A percentile compares a stretch with the other conserved stretches of the same genome.
phyloP scores from a whole-genome alignment of 495 filamentous ascomycete species.

The Aspergillus taichungensis region DNA sequence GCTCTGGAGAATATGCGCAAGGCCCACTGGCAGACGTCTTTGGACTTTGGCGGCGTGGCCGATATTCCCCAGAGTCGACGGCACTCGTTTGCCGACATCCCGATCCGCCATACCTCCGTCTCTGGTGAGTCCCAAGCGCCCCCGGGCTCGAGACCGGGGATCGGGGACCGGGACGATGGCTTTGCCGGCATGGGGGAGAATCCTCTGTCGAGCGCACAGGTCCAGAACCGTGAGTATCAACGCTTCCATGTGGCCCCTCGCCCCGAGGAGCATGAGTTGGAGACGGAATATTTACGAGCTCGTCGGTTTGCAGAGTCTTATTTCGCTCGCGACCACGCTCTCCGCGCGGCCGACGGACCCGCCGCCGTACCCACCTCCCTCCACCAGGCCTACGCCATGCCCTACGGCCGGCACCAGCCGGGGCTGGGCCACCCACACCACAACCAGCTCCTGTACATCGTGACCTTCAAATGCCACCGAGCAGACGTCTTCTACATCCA shows the following conservation, averaged over 20 bases:
- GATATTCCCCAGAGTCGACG: slow-evolving; percentile 80
- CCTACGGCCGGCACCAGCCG: slow-evolving; percentile 49
- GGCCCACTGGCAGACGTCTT: slow-evolving; percentile 79
- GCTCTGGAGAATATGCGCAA: slow-evolving; percentile 72
- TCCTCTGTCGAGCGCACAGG: slow-evolving; percentile 22
- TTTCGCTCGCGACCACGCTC: slow-evolving; percentile 37
- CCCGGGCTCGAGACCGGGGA: slow-evolving; percentile 18
- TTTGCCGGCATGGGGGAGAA: slow-evolving; percentile 29
- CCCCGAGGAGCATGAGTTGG: slow-evolving; percentile 28
- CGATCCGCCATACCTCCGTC: slow-evolving; percentile 60
- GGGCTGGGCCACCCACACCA: slow-evolving; percentile 59
- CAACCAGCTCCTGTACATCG: slow-evolving; percentile 80
- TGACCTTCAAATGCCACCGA: slow-evolving; percentile 90
- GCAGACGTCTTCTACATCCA: slow-evolving; percentile 96
- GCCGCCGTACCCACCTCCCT: slow-evolving; percentile 34
- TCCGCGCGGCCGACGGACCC: slow-evolving; percentile 30
- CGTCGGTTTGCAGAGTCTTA: slow-evolving; percentile 41
- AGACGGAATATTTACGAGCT: slow-evolving; percentile 36
- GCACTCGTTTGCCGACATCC: slow-evolving; percentile 93
- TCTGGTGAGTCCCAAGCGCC: slow-evolving; percentile 38
- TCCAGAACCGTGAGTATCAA: slow-evolving; percentile 37
- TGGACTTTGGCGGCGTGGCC: slow-evolving; percentile 62
- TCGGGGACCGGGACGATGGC: slow-evolving; percentile 32
- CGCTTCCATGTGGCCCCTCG: slow-evolving; percentile 25
- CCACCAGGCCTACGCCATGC: slow-evolving; percentile 46